These are phyloP conservation scores for Lentinula edodes DNA, from an alignment of 768 basidiomycete species.

Conservation along the genomic window DNA sequence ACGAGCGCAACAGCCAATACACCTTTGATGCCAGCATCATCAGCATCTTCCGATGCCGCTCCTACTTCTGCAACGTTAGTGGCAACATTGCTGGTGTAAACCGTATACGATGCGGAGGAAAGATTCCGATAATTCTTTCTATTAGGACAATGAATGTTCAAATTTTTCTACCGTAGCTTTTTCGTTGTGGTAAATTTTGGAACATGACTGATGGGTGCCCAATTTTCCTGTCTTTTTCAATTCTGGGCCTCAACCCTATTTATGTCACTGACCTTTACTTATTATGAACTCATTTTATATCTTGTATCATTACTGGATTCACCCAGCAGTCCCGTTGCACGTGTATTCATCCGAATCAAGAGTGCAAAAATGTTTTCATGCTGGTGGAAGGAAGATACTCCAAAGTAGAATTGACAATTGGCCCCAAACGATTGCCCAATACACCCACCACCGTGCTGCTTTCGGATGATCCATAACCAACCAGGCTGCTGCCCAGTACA, in stretches of 20 bases:
- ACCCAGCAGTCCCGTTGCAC: neutral
- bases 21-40: neutral
- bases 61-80: neutral
- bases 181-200: too few species aligned
- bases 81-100: neutral
- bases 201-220: too few species aligned
- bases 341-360: neutral
- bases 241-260: too few species aligned
- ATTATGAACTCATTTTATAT: too few species aligned
- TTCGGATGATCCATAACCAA: conserved; percentile 44
- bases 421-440: conserved; percentile 80
- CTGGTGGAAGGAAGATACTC: conserved; percentile 88
- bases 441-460: conserved; percentile 59
- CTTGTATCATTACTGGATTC: too few species aligned
- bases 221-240: too few species aligned
- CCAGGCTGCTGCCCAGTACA: conserved; percentile 84
- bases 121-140: too few species aligned
- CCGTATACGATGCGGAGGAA: too few species aligned
- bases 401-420: conserved; percentile 66
- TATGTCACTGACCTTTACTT: too few species aligned
- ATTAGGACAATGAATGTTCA: too few species aligned
- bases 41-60: neutral
- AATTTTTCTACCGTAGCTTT: too few species aligned
- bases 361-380: conserved; percentile 33
- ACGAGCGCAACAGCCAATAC: neutral